phyloP scores from a whole-genome alignment of 768 basidiomycete species.

The Suillus clintonianus region DNA sequence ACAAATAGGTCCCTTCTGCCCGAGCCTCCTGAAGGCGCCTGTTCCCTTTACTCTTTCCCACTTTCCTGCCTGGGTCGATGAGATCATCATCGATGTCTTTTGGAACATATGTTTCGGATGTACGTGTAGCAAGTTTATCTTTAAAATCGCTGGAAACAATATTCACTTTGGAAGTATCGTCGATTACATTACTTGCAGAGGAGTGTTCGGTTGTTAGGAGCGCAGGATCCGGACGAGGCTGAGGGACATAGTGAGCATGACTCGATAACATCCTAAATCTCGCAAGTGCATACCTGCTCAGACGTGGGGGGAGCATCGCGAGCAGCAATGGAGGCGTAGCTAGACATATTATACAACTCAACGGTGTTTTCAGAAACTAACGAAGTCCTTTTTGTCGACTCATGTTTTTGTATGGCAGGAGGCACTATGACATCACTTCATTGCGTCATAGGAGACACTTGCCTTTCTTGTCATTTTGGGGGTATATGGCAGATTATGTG shows the following conservation, averaged over 20 bases:
- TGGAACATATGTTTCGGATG: slow-evolving; percentile 17
- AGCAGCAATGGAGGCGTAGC: slow-evolving; percentile 69
- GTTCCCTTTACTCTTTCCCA: slow-evolving; percentile 25
- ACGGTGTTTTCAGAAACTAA: neutral
- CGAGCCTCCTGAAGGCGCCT: slow-evolving; percentile 44
- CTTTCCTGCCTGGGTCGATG: neutral
- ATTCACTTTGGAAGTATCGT: slow-evolving; percentile 57
- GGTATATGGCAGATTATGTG: neutral
- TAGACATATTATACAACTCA: slow-evolving; percentile 51
- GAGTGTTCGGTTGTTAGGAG: slow-evolving; percentile 56
- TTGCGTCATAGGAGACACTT: slow-evolving; percentile 14
- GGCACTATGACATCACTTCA: slow-evolving; percentile 6
- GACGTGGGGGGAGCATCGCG: slow-evolving; percentile 53
- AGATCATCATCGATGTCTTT: slow-evolving; percentile 21
- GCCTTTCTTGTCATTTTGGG: neutral
- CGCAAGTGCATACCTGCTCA: slow-evolving; percentile 40
- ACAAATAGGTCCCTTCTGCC: slow-evolving; percentile 54
- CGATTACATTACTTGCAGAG: slow-evolving; percentile 38
- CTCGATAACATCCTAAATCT: neutral
- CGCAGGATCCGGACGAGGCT: slow-evolving; percentile 67
- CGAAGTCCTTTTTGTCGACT: neutral
- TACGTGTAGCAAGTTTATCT: slow-evolving; percentile 44
- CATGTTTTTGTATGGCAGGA: slow-evolving; percentile 5
- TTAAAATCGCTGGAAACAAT: slow-evolving; percentile 54
- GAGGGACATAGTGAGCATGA: slow-evolving; percentile 14